Evolutionary conservation across 2,329 filamentous ascomycete species (phyloP).

Genomic region (Cladorrhinum sp.): DNA sequence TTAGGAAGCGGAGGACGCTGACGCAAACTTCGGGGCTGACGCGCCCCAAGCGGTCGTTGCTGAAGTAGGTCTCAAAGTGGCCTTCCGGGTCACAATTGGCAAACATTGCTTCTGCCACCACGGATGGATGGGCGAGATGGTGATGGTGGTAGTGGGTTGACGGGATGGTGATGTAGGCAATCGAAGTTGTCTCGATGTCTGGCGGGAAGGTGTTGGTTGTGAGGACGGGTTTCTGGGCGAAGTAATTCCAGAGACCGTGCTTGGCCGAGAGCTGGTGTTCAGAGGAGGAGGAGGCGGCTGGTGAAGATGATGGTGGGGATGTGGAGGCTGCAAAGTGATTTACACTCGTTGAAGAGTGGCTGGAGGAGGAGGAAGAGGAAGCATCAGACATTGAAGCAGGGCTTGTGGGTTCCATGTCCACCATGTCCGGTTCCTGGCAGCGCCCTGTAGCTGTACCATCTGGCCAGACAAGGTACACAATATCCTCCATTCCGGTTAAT

Average conservation of each 20-base stretch:
- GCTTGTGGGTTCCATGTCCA: background rate
- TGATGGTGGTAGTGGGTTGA: background rate
- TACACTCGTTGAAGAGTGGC: background rate
- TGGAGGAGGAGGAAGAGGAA: background rate
- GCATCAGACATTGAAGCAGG: background rate
- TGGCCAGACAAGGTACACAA: slow-evolving; percentile 6
- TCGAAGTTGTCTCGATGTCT: slow-evolving; percentile 5
- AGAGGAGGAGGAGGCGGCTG: background rate
- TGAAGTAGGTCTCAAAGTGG: slow-evolving; percentile 7
- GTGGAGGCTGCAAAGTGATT: background rate
- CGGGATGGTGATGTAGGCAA: slow-evolving; percentile 8
- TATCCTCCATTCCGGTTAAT: slow-evolving; percentile 4
- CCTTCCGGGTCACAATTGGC: slow-evolving; percentile 6
- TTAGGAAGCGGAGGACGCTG: slow-evolving; percentile 12
- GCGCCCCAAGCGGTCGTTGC: background rate
- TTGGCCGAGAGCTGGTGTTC: background rate
- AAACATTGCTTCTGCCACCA: slow-evolving; percentile 1
- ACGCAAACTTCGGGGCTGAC: background rate
- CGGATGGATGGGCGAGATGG: background rate
- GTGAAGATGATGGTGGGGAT: background rate
- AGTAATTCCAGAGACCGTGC: slow-evolving; percentile 8
- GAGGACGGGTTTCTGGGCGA: background rate
- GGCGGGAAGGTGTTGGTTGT: slow-evolving; percentile 1
- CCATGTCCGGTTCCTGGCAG: background rate
- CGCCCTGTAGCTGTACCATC: background rate